These are phyloP conservation scores for Penicillium soppii DNA, from an alignment of 495 filamentous ascomycete genomes.

Conservation along the genomic window DNA sequence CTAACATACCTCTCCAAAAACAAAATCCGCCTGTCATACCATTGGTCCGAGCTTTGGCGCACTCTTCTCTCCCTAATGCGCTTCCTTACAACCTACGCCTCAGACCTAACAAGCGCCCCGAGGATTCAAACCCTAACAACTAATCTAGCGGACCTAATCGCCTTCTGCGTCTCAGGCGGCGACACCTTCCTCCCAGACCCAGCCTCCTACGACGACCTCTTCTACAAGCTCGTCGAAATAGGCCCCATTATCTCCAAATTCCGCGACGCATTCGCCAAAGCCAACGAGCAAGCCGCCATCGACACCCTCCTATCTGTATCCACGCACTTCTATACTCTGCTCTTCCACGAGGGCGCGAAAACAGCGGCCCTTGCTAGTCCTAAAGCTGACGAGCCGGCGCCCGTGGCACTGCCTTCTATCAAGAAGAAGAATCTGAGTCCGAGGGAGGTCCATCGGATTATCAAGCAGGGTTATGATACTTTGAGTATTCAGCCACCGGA, in stretches of 20 bases:
- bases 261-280: slow-evolving; percentile 57
- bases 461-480: slow-evolving; percentile 94
- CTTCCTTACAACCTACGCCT: slow-evolving; percentile 82
- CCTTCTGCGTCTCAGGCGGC: slow-evolving; percentile 80
- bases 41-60: slow-evolving; percentile 96
- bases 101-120: slow-evolving; percentile 64
- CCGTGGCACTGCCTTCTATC: slow-evolving; percentile 31
- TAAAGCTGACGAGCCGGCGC: slow-evolving; percentile 25
- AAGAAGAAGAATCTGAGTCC: slow-evolving; percentile 69
- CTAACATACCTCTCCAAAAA: slow-evolving; percentile 80
- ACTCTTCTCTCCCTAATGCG: slow-evolving; percentile 85
- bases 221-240: slow-evolving; percentile 95
- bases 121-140: slow-evolving; percentile 54
- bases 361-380: slow-evolving; percentile 13
- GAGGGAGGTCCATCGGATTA: slow-evolving; percentile 81
- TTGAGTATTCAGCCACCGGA: slow-evolving; percentile 82
- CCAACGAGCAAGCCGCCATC: slow-evolving; percentile 55
- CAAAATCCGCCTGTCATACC: slow-evolving; percentile 75
- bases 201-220: slow-evolving; percentile 88
- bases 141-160: slow-evolving; percentile 76
- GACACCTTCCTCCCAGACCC: slow-evolving; percentile 92
- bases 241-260: slow-evolving; percentile 84
- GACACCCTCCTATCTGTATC: slow-evolving; percentile 82
- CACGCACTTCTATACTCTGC: slow-evolving; percentile 79
- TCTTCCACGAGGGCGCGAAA: slow-evolving; percentile 57